Evolutionary conservation across 2,329 filamentous ascomycete species (phyloP), one percentile per base, ranked within the genome.

Genomic region (Catunica adiposa): DNA sequence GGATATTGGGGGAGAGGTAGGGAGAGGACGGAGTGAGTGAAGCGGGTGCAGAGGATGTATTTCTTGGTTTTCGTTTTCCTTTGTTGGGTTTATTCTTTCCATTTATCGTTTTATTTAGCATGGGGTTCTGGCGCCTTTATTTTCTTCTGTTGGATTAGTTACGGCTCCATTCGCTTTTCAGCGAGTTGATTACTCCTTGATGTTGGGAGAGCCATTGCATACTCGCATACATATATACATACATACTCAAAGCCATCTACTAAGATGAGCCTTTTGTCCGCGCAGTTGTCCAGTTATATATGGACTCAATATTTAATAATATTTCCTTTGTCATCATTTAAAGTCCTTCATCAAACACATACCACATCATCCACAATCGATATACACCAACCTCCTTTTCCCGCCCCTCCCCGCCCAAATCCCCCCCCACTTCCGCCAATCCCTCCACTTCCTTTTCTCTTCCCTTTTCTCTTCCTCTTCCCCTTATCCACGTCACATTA

Each of bases 1-100:
- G 86, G 86, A 0, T 84, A 90, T 29, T 56, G 53, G 57, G n/a
- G 20, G 31, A 31, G 42, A 8, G 57, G 46, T 7, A 56, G 5
- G 51, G 57, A 31, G 29, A 14, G n/a, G 22, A 44, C 26, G 37
- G 3, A 44, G 40, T 44, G 37, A 44, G 40, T 56, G 38, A n/a
- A n/a, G 20, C n/a, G n/a, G 26, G 20, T 22, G 26, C 5, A 44
- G 26, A 15, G 17, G n/a, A n/a, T n/a, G 11, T 11, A 44, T 54
- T 54, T 54, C 20, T 44, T 44, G 22, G 9, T 26, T 54, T 44
- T 44, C 31, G 15, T 29, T 31, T 56, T 44, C 34, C 38, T 52
- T 51, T 51, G 23, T 17, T 42, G 42, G 17, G 17, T 51, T 17
- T 20, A 23, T 15, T 48, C 20, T 40, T 44, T 23, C n/a, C 23